Base-by-base conservation (phyloP, 2,329 filamentous ascomycete genomes). In the Microdochium trichocladiopsis region DNA sequence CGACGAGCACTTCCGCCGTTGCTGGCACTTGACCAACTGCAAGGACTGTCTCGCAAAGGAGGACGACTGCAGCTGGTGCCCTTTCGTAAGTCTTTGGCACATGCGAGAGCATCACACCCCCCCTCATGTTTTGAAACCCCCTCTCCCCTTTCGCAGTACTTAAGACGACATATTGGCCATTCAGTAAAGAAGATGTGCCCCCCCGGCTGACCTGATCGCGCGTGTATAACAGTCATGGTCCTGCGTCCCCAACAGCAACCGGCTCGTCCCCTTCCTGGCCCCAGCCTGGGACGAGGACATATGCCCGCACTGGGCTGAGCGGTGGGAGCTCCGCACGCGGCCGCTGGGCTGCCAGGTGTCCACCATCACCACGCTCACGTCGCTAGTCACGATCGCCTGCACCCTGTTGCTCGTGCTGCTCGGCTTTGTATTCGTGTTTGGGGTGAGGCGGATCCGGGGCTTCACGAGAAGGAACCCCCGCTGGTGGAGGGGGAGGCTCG, bases 1-100 rank as follows among this genome's bases (percentile, higher is more conserved):
- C 23, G 63, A 71, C 36, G 67, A 69, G 12, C 73, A 76, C 55
- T 64, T 81, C 24, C 61, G 63, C 22, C 69, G 74, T 50, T 82
- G 78, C 62, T 83, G 78, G 79, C 62, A 64, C 11, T 71, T 70
- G 25, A 73, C 79, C 58, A 69, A 72, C 37, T 82, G 78, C 58
- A 62, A 63, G 11, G 60, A 63, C 10, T 83, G 79, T 61, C 65
- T 82, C 9, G 56, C 57, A 36, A 57, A 68, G 21, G 56, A 68
- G 55, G 21, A 48, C 3, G 63, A 69, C 49, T 80, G 77, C 57
- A 75, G 74, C 54, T 80, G 77, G 77, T 80, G 76, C 62, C 76
- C 77, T 18, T 77, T 73, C 60, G 77, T 79, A 67, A 50, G 72
- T 64, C n/a, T n/a, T n/a, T n/a, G n/a, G n/a, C n/a, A n/a, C n/a